Percentiles rank a stretch among this genome's conserved stretches.
These are phyloP conservation scores for Sarocladium strictum DNA, from an alignment of 2,329 filamentous ascomycete species.

Conservation along the genomic window DNA sequence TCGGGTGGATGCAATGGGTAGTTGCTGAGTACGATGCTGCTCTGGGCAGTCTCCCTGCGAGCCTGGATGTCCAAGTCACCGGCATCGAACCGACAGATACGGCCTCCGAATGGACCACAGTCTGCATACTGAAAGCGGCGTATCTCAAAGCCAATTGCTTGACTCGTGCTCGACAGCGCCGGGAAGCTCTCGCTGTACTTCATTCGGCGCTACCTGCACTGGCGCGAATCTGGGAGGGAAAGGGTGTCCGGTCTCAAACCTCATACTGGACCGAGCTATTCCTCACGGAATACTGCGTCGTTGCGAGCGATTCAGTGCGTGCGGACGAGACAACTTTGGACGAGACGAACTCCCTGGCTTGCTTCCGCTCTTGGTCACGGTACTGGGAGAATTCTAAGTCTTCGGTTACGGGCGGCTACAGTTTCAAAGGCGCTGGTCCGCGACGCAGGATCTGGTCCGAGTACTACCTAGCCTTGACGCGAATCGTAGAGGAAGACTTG, in stretches of 20 bases:
- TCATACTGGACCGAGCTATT: slow-evolving; percentile 74
- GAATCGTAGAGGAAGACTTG: slow-evolving; percentile 62
- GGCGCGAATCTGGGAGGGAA: slow-evolving; percentile 42
- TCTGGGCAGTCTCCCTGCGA: slow-evolving; percentile 54
- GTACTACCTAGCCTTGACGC: slow-evolving; percentile 76
- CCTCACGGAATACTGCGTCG: slow-evolving; percentile 67
- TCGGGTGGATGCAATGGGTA: slow-evolving; percentile 81
- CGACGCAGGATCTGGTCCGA: slow-evolving; percentile 72
- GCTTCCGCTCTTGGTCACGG: slow-evolving; percentile 61
- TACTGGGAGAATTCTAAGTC: slow-evolving; percentile 56
- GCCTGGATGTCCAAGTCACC: slow-evolving; percentile 50
- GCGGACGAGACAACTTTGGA: slow-evolving; percentile 43
- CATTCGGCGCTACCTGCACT: slow-evolving; percentile 61
- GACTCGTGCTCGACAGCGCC: slow-evolving; percentile 39
- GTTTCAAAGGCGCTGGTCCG: slow-evolving; percentile 53
- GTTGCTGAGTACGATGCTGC: slow-evolving; percentile 62
- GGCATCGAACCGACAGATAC: slow-evolving; percentile 46
- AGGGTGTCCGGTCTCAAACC: slow-evolving; percentile 56
- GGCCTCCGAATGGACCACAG: slow-evolving; percentile 69
- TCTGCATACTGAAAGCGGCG: slow-evolving; percentile 72
- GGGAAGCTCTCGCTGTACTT: slow-evolving; percentile 61
- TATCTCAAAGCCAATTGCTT: slow-evolving; percentile 69
- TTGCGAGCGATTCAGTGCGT: slow-evolving; percentile 55
- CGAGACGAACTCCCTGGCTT: slow-evolving; percentile 47
- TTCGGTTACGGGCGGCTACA: slow-evolving; percentile 46